Evolutionary conservation across 257 asterid genomes (phyloP), one percentile per base, ranked within the genome.

Genomic region (Ilex aquifolium): DNA sequence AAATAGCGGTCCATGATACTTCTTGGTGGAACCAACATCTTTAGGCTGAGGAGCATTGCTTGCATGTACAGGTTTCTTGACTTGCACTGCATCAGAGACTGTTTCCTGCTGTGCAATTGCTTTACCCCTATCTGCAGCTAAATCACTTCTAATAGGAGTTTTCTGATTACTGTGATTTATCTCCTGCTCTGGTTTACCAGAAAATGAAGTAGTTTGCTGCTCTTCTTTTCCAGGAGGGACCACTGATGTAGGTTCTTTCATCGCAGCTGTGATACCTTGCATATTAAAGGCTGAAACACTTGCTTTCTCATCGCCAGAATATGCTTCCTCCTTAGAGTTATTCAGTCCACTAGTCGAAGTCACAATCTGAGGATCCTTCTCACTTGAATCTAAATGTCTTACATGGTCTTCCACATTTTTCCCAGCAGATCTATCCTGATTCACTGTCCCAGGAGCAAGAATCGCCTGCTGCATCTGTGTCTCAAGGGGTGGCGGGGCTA

Each of bases 1-100:
- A 66, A 90, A 93, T 68, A 93, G 74, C 63, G 99, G 99, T 42
- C 99, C 99, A 12, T 93, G 97, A 79, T 93, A 93, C 75, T 93
- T 93, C 72, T 95, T 81, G 40, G 81, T 72, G 36, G 95, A 72
- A 76, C 85, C 76, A 21, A 80, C 76, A 73, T 88, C 96, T 83
- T 86, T 90, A 32, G 88, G 80, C 65, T 84, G 99, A 69, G 74
- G 27, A 55, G 79, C 57, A 75, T 61, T 77, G 72, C 83, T 80
- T 21, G 83, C 77, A 71, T 84, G 96, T 51, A 68, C 65, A 55
- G 95, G 80, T 77, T 80, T 86, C 78, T 83, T 87, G 44, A 62
- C 78, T 71, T 76, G 96, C 68, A 71, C 39, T 31, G 87, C 46
- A 65, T 93, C 96, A 55, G 91, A 74, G 66, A 70, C 66, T 65